Evolutionary conservation across 176 grass and related monocot species (phyloP).

Genomic region (Poa pratensis): DNA sequence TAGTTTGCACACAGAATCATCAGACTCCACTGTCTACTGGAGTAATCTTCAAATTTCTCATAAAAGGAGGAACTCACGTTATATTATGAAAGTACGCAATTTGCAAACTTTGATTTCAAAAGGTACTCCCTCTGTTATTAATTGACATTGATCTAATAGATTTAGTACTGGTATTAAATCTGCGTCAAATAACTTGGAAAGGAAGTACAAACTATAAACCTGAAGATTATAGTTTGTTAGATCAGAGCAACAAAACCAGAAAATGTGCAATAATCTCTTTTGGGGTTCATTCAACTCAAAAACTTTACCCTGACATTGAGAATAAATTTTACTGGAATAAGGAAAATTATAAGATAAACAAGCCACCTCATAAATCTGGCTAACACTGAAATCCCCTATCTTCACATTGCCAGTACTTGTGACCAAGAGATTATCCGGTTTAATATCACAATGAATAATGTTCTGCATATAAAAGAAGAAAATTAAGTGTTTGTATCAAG

Average conservation of each 20-base stretch:
- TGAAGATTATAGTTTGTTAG: conserved; percentile 1
- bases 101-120: not conserved
- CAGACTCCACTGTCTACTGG: not conserved
- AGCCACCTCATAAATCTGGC: conserved; percentile 87
- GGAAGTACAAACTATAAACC: not conserved
- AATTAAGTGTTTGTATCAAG: not conserved
- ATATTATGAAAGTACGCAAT: not conserved
- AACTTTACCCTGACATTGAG: not conserved
- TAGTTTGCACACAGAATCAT: conserved; percentile 31
- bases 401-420: conserved; percentile 72
- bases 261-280: not conserved
- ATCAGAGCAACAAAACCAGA: not conserved
- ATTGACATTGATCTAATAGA: too few species aligned
- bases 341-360: conserved; percentile 19
- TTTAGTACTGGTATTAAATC: too few species aligned
- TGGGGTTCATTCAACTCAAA: conserved; percentile 11
- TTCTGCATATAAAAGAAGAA: conserved; percentile 56
- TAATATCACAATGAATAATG: conserved; percentile 91
- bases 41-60: conserved; percentile 27
- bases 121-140: not conserved
- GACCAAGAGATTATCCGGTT: conserved; percentile 92
- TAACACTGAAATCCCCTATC: conserved; percentile 95
- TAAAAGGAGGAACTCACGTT: not conserved
- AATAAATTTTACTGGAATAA: conserved; percentile 23
- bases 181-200: too few species aligned